Conservation (phyloP, 768 basidiomycete genomes). For the Mycena chlorophos region DNA sequence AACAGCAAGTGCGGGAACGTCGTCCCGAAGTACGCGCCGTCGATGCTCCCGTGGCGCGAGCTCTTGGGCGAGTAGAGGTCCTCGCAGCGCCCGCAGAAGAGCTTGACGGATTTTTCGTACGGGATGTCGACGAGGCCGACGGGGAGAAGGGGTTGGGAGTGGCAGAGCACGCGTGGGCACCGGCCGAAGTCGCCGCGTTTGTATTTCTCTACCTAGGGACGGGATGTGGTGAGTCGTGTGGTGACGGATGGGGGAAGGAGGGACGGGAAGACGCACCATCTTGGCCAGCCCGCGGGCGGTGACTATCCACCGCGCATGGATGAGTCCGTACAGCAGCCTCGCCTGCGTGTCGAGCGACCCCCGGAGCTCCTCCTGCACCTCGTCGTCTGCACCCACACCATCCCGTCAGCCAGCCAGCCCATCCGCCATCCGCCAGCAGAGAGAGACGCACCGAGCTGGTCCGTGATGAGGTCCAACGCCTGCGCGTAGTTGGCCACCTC, state of each 20-base stretch:
- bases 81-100: constrained; percentile 97
- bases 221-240: no score
- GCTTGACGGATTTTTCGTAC: constrained; percentile 98
- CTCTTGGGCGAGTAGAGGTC: constrained; percentile 98
- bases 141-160: constrained; percentile 91
- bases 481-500: constrained; percentile 94
- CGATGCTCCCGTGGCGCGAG: constrained; percentile 94
- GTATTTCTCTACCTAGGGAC: constrained; percentile 85
- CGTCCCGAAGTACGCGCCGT: constrained; percentile 98
- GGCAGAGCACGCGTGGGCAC: constrained; percentile 96
- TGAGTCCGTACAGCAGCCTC: constrained; percentile 89
- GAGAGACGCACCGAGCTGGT: constrained; percentile 74
- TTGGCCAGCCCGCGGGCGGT: constrained; percentile 91
- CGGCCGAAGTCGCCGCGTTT: constrained; percentile 98
- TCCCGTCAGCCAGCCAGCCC: background rate
- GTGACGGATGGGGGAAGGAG: background rate
- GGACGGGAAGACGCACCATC: constrained; percentile 61
- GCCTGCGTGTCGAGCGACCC: constrained; percentile 93
- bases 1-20: constrained; percentile 97
- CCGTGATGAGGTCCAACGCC: constrained; percentile 94
- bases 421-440: background rate
- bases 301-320: constrained; percentile 96
- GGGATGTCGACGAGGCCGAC: constrained; percentile 97
- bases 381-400: constrained; percentile 63
- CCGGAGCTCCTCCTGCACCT: constrained; percentile 90